These are phyloP conservation scores for Crithidia brevicula DNA, from an alignment of 208 protist species.

Conservation along the genomic window DNA sequence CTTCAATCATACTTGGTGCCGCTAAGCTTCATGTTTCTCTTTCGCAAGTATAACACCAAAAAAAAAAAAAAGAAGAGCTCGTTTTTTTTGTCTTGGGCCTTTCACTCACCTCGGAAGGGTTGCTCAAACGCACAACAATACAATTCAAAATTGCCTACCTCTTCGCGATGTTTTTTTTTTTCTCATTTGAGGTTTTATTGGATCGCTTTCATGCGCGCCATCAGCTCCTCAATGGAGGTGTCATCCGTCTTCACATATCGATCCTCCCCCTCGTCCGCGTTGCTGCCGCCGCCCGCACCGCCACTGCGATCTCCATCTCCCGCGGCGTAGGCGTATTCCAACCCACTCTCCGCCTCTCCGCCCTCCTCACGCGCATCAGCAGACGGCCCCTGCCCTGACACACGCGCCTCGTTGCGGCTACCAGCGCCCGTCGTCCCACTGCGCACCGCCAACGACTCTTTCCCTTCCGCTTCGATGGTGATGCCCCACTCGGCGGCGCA, in stretches of 20 bases:
- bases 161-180: too few relatives aligned
- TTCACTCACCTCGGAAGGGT: too few relatives aligned
- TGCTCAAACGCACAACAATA: background rate
- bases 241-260: constrained; percentile 26
- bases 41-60: too few relatives aligned
- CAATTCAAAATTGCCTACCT: background rate
- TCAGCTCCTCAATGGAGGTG: constrained; percentile 63
- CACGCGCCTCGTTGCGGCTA: background rate
- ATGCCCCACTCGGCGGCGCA: constrained; percentile 86
- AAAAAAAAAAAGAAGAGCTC: too few relatives aligned
- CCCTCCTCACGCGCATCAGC: background rate
- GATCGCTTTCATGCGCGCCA: constrained; percentile 71
- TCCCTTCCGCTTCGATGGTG: constrained; percentile 54
- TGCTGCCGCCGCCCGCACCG: background rate
- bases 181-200: constrained; percentile 19
- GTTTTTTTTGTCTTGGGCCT: too few relatives aligned
- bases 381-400: background rate
- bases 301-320: constrained; percentile 4
- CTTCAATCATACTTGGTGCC: too few relatives aligned
- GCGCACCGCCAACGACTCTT: constrained; percentile 31
- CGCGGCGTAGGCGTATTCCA: constrained; percentile 49
- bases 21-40: too few relatives aligned
- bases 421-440: background rate
- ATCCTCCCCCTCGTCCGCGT: constrained; percentile 8
- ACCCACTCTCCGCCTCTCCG: constrained; percentile 10